Conservation (phyloP, 2,329 filamentous ascomycete species). For the Xylaria sp. region DNA sequence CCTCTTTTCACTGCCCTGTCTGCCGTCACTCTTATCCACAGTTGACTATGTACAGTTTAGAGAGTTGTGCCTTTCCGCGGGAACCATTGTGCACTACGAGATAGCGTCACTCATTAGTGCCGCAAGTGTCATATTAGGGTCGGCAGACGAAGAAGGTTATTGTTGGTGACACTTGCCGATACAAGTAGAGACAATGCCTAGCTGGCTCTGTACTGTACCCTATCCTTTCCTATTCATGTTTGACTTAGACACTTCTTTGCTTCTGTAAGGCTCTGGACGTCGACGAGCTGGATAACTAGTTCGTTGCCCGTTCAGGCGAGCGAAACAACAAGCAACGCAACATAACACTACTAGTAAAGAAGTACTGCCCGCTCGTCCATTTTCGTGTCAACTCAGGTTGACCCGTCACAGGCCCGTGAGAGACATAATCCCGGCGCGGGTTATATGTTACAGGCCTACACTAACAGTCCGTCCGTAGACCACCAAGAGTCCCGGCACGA, state of each 20-base stretch:
- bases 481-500: conserved; percentile 46
- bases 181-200: conserved; percentile 34
- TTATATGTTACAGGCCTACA: conserved; percentile 36
- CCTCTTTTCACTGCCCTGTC: conserved; percentile 40
- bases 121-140: conserved; percentile 40
- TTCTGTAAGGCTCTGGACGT: conserved; percentile 29
- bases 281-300: conserved; percentile 1
- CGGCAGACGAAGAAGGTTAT: conserved; percentile 48
- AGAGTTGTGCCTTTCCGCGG: conserved; percentile 40
- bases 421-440: conserved; percentile 37
- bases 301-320: conserved; percentile 16
- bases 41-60: conserved; percentile 41
- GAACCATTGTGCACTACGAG: conserved; percentile 41
- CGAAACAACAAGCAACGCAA: conserved; percentile 4
- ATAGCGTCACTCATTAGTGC: conserved; percentile 41
- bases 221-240: conserved; percentile 29
- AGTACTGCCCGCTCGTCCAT: conserved; percentile 32
- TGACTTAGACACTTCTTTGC: conserved; percentile 23
- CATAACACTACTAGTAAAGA: conserved; percentile 22
- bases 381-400: conserved; percentile 35
- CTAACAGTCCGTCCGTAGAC: conserved; percentile 32
- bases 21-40: conserved; percentile 47
- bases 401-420: conserved; percentile 37
- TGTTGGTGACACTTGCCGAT: conserved; percentile 35
- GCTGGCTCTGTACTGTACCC: conserved; percentile 22